These are phyloP conservation scores for Yamadazyma songkhlaensis DNA, from an alignment of 1,139 yeast genomes.

Conservation along the genomic window DNA sequence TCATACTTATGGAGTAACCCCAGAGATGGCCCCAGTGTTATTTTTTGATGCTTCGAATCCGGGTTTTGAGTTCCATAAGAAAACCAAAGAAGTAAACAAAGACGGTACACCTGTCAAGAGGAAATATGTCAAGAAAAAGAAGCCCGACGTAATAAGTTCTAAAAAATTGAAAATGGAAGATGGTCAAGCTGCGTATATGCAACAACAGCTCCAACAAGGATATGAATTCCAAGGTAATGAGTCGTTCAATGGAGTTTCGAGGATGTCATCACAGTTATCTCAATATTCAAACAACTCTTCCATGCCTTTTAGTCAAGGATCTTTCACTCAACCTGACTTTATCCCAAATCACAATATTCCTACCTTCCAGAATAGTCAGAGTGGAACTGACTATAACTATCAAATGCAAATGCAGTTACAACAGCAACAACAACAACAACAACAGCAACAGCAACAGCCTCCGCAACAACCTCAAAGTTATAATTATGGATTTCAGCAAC, in stretches of 20 bases:
- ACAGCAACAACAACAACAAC: constrained; percentile 8
- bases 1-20: constrained; percentile 49
- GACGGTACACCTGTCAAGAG: constrained; percentile 46
- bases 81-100: constrained; percentile 41
- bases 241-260: constrained; percentile 13
- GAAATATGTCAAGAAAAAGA: constrained; percentile 41
- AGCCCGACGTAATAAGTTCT: constrained; percentile 35
- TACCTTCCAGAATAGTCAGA: constrained; percentile 8
- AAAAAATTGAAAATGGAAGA: constrained; percentile 31
- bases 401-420: constrained; percentile 15
- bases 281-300: constrained; percentile 11
- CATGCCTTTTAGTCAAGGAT: constrained; percentile 11
- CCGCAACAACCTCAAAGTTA: constrained; percentile 7
- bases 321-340: constrained; percentile 26
- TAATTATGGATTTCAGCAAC: constrained; percentile 14
- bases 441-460: too few relatives aligned
- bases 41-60: constrained; percentile 48
- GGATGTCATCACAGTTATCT: constrained; percentile 16
- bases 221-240: constrained; percentile 12
- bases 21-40: constrained; percentile 55
- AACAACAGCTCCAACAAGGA: constrained; percentile 1
- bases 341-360: constrained; percentile 11
- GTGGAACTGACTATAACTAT: constrained; percentile 22
- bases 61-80: constrained; percentile 45
- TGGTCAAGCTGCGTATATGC: background rate